Evolutionary conservation across 1,284 basidiomycete species (phyloP).

Genomic region (Marasmius oreades): DNA sequence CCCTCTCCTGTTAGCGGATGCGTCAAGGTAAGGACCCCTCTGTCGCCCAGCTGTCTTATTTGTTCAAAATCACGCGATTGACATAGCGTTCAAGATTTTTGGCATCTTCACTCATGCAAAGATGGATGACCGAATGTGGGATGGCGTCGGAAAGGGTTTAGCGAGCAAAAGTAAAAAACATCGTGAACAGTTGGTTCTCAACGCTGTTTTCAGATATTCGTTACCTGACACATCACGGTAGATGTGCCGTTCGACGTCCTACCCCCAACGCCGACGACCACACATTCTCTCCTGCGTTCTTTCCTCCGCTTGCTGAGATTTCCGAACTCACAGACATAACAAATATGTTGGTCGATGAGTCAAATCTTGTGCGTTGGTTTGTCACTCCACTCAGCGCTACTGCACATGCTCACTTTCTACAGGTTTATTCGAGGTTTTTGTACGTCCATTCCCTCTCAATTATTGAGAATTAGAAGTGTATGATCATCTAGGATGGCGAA

Average conservation of each 20-base stretch:
- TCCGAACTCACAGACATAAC: neutral
- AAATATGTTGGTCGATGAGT: slow-evolving; percentile 6
- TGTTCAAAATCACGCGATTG: slow-evolving; percentile 13
- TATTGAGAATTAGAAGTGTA: neutral
- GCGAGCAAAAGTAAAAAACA: slow-evolving; percentile 53
- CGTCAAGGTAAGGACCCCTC: slow-evolving; percentile 43
- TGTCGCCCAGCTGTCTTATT: neutral
- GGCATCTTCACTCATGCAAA: slow-evolving; percentile 63
- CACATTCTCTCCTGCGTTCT: slow-evolving; percentile 12
- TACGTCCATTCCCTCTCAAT: neutral
- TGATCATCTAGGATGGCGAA: slow-evolving; percentile 43
- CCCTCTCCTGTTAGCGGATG: slow-evolving; percentile 36
- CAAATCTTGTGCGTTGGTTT: slow-evolving; percentile 1
- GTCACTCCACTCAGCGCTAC: neutral
- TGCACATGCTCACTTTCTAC: neutral
- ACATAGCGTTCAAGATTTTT: slow-evolving; percentile 53
- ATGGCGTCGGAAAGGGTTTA: slow-evolving; percentile 49
- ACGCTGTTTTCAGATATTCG: neutral
- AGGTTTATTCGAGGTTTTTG: slow-evolving; percentile 15
- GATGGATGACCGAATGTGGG: slow-evolving; percentile 53
- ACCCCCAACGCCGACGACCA: slow-evolving; percentile 9
- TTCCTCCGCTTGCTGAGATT: slow-evolving; percentile 9
- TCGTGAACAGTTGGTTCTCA: slow-evolving; percentile 32
- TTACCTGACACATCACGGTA: neutral
- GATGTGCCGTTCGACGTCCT: slow-evolving; percentile 9